A percentile compares a stretch with the other conserved stretches of the same genome.
phyloP scores from a whole-genome alignment of 108 stramenopile species.

The Conticribra weissflogii region DNA sequence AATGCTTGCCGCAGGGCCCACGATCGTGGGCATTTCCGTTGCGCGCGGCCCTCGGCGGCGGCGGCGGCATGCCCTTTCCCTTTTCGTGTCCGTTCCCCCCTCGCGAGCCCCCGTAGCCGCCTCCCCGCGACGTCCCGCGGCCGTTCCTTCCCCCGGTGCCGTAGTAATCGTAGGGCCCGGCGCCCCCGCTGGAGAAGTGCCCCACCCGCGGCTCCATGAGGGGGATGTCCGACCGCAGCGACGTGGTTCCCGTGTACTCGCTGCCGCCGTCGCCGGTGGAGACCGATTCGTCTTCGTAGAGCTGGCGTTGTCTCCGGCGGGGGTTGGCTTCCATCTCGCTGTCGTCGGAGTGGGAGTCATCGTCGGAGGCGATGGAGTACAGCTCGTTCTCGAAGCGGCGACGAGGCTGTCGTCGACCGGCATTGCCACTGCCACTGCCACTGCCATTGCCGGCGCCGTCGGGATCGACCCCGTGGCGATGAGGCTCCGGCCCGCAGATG shows the following conservation, averaged over 20 bases:
- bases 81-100: too few relatives aligned
- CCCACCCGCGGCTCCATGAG: constrained; percentile 7
- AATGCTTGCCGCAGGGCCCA: too few relatives aligned
- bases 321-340: constrained; percentile 3
- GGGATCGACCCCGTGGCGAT: background rate
- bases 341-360: background rate
- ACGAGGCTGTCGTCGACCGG: background rate
- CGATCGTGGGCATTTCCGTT: too few relatives aligned
- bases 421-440: background rate
- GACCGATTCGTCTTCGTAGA: constrained; percentile 5
- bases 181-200: background rate
- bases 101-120: too few relatives aligned
- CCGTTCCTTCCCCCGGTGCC: too few relatives aligned
- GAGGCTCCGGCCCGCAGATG: constrained; percentile 39
- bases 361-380: background rate
- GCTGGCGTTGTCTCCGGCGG: too few relatives aligned
- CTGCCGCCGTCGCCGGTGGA: constrained; percentile 17
- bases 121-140: too few relatives aligned
- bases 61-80: too few relatives aligned
- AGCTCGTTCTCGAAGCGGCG: background rate
- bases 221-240: background rate
- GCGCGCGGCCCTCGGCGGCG: too few relatives aligned
- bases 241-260: constrained; percentile 6
- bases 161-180: too few relatives aligned
- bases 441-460: background rate